Percentiles rank a stretch among this genome's conserved stretches.
phyloP scores from a whole-genome alignment of 164 flowering plant species.

The Vitis amurensis region DNA sequence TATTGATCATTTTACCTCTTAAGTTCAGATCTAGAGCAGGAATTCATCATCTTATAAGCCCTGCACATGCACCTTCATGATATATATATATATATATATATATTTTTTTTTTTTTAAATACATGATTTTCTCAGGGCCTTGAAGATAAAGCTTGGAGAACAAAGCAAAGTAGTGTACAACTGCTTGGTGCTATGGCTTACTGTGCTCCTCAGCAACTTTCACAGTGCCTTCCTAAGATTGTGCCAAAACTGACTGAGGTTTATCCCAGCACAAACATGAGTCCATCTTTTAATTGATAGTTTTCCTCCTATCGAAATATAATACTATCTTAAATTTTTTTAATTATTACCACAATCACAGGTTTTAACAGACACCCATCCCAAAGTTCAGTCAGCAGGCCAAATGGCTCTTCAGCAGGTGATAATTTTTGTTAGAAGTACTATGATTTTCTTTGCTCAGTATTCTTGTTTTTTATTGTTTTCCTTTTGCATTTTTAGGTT shows the following conservation, averaged over 20 bases:
- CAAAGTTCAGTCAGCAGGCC: conserved; percentile 97
- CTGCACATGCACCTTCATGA: not conserved
- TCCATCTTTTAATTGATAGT: not conserved
- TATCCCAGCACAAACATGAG: conserved; percentile 1
- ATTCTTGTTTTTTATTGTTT: not conserved
- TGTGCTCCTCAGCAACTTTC: conserved; percentile 98
- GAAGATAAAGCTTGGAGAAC: conserved; percentile 99
- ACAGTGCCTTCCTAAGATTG: conserved; percentile 95
- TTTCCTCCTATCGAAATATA: not conserved
- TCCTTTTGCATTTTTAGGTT: conserved; percentile 48
- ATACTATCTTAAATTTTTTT: not conserved
- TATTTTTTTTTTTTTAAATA: not conserved
- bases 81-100: not conserved
- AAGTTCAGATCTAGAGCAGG: too few species aligned
- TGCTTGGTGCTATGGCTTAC: conserved; percentile 99
- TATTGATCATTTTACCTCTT: too few species aligned
- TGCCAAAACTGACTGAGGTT: conserved; percentile 97
- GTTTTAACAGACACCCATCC: conserved; percentile 98
- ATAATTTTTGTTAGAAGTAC: not conserved
- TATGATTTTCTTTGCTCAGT: not conserved
- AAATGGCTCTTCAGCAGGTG: conserved; percentile 95
- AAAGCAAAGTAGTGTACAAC: conserved; percentile 97
- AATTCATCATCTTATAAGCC: too few species aligned
- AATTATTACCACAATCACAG: conserved; percentile 29
- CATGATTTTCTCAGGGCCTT: conserved; percentile 61